Evolutionary conservation across 2,329 filamentous ascomycete species (phyloP).

Genomic region (Aschersonia sp.): DNA sequence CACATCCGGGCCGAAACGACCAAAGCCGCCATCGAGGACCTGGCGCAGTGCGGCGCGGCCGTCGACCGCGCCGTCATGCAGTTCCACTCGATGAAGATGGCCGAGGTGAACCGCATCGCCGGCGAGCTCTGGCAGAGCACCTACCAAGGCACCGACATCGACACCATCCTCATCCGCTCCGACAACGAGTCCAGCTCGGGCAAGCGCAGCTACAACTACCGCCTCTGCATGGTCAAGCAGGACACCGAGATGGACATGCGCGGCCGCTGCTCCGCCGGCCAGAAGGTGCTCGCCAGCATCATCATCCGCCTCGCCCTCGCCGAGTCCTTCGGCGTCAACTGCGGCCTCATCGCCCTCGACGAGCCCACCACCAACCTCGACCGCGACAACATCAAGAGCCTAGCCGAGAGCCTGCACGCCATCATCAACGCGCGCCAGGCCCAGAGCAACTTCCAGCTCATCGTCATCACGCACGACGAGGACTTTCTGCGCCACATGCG

Average conservation of each 20-base stretch:
- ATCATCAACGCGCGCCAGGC: conserved; percentile 75
- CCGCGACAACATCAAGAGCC: conserved; percentile 79
- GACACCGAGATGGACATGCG: conserved; percentile 99
- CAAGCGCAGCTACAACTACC: conserved; percentile 88
- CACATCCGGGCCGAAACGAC: conserved; percentile 86
- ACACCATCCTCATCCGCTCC: conserved; percentile 88
- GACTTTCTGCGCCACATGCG: conserved; percentile 90
- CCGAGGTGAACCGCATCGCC: conserved; percentile 89
- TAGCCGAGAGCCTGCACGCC: conserved; percentile 70
- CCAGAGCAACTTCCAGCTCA: conserved; percentile 92
- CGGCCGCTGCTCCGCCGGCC: conserved; percentile 87
- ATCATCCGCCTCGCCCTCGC: conserved; percentile 93
- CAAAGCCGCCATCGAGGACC: conserved; percentile 82
- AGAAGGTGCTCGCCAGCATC: conserved; percentile 92
- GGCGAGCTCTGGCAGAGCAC: conserved; percentile 95
- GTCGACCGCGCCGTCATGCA: conserved; percentile 96
- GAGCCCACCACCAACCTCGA: conserved; percentile 97
- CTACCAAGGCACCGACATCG: conserved; percentile 93
- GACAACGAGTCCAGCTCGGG: conserved; percentile 64
- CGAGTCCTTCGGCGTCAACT: conserved; percentile 92
- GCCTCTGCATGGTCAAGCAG: conserved; percentile 94
- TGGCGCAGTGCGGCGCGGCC: conserved; percentile 68
- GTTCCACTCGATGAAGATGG: conserved; percentile 94
- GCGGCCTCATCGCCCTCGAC: conserved; percentile 89
- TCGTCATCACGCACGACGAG: conserved; percentile 98